A percentile compares a stretch with the other conserved stretches of the same genome.
Conservation (phyloP, 768 basidiomycete genomes). For the Gelatoporia subvermispora region DNA sequence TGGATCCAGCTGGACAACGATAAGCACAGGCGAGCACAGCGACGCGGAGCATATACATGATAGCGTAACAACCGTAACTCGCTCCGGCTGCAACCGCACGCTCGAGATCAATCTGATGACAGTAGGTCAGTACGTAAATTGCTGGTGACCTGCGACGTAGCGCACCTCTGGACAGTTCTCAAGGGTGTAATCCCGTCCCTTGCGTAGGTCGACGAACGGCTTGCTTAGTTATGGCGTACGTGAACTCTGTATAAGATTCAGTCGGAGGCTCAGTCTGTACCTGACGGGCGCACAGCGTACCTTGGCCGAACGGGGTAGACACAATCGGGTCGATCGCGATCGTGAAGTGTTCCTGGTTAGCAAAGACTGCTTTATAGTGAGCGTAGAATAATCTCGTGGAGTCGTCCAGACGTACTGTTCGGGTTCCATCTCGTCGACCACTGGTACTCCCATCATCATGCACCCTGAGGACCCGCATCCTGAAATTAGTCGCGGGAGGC, state of each 20-base stretch:
- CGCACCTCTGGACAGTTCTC: slow-evolving; percentile 64
- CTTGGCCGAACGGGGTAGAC: slow-evolving; percentile 89
- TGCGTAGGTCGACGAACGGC: slow-evolving; percentile 67
- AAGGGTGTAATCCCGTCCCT: slow-evolving; percentile 69
- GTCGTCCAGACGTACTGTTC: slow-evolving; percentile 61
- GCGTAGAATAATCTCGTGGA: too few relatives aligned
- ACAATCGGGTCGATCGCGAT: slow-evolving; percentile 92
- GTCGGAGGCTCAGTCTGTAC: too few relatives aligned
- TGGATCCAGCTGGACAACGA: slow-evolving; percentile 75
- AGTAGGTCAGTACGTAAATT: not conserved
- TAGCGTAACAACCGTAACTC: slow-evolving; percentile 61
- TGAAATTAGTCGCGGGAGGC: not conserved
- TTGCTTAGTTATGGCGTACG: slow-evolving; percentile 55
- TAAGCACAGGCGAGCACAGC: slow-evolving; percentile 1
- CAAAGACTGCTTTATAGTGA: slow-evolving; percentile 36
- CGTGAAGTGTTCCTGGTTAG: slow-evolving; percentile 84
- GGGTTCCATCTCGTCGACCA: slow-evolving; percentile 96
- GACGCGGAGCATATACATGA: slow-evolving; percentile 51
- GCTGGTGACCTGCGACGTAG: too few relatives aligned
- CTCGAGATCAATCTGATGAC: slow-evolving; percentile 55
- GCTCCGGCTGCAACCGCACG: slow-evolving; percentile 52
- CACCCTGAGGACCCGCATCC: slow-evolving; percentile 58
- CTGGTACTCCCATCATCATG: slow-evolving; percentile 86
- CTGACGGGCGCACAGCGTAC: slow-evolving; percentile 17
- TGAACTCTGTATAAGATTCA: slow-evolving; percentile 43